Evolutionary conservation across 164 flowering plant species (phyloP).

Genomic region (Macadamia integrifolia): DNA sequence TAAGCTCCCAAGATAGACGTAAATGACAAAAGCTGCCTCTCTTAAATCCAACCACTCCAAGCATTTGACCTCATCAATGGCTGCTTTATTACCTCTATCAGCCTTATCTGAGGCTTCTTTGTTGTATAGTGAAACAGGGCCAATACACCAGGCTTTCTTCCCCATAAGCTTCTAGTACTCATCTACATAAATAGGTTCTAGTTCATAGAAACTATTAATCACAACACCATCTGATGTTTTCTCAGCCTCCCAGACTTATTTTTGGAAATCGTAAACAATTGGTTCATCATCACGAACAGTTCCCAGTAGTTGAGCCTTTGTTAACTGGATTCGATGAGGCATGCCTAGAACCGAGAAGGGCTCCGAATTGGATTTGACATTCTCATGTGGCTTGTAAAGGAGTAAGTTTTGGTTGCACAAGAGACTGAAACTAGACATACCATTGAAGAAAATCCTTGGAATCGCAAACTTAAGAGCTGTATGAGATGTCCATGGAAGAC

Average conservation of each 20-base stretch:
- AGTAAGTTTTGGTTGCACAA: conserved; percentile 14
- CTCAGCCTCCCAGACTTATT: conserved; percentile 24
- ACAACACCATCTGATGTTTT: conserved; percentile 27
- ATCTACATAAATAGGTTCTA: conserved; percentile 31
- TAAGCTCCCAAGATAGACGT: conserved; percentile 48
- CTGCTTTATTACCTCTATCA: conserved; percentile 30
- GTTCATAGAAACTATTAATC: conserved; percentile 35
- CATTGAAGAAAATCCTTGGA: conserved; percentile 43
- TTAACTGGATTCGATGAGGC: conserved; percentile 35
- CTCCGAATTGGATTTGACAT: conserved; percentile 22
- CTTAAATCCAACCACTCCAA: conserved; percentile 40
- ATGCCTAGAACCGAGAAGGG: conserved; percentile 40
- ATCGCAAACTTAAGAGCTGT: conserved; percentile 28
- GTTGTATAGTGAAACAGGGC: conserved; percentile 44
- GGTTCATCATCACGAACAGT: background rate
- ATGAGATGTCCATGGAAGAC: conserved; percentile 32
- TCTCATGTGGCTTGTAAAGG: conserved; percentile 12
- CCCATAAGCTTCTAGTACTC: conserved; percentile 18
- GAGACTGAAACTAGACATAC: conserved; percentile 27
- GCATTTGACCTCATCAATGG: conserved; percentile 25
- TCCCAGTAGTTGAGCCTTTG: conserved; percentile 29
- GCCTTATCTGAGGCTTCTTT: conserved; percentile 22
- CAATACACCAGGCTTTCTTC: conserved; percentile 40
- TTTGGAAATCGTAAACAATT: background rate
- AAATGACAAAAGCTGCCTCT: conserved; percentile 35